These are phyloP conservation scores for Solanum habrochaites DNA, from an alignment of 257 asterid genomes.

Conservation along the genomic window DNA sequence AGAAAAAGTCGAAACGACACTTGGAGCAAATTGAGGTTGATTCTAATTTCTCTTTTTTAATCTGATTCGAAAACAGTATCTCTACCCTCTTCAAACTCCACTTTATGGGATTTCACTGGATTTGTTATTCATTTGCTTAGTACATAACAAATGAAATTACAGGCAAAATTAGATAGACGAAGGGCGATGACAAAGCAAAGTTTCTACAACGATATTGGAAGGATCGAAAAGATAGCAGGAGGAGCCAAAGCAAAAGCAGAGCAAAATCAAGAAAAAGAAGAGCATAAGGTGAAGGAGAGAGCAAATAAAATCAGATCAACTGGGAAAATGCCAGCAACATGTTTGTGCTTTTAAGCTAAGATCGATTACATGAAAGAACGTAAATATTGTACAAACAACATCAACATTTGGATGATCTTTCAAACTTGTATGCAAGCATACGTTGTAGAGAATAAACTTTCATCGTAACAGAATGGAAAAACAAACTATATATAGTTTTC, in stretches of 20 bases:
- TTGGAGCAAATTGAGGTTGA: background rate
- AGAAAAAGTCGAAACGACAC: slow-evolving; percentile 14
- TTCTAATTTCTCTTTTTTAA: background rate
- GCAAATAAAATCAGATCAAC: slow-evolving; percentile 28
- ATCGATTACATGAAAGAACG: background rate
- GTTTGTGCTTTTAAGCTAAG: slow-evolving; percentile 15
- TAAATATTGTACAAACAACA: background rate
- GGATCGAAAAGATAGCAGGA: slow-evolving; percentile 26
- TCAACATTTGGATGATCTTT: background rate
- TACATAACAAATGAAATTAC: background rate
- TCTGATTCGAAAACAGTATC: background rate
- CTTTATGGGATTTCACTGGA: background rate
- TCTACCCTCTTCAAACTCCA: background rate
- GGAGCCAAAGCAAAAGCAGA: slow-evolving; percentile 29
- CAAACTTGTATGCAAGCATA: background rate
- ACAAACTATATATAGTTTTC: background rate
- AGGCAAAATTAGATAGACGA: slow-evolving; percentile 18
- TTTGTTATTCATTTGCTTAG: background rate
- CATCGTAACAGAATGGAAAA: background rate
- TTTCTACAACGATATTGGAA: slow-evolving; percentile 1
- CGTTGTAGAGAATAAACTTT: background rate
- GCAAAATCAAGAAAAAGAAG: slow-evolving; percentile 16
- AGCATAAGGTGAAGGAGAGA: slow-evolving; percentile 20
- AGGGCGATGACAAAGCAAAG: slow-evolving; percentile 13
- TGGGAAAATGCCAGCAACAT: slow-evolving; percentile 17